phyloP scores from a whole-genome alignment of 1,139 yeast species.

The Suhomyces maxii region DNA sequence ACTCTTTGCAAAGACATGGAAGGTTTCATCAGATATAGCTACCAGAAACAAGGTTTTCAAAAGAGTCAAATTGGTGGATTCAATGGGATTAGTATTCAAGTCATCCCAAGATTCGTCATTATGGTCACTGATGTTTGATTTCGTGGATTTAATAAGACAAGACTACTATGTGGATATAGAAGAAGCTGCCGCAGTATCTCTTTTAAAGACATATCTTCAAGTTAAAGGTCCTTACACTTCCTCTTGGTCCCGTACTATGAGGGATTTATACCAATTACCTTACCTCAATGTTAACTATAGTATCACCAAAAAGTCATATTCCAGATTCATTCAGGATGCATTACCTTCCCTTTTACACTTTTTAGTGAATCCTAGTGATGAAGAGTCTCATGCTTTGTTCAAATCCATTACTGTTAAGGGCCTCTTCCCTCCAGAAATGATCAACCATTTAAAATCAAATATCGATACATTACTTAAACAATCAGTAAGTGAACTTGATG shows the following conservation, averaged over 20 bases:
- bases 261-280: conserved; percentile 28
- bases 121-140: conserved; percentile 15
- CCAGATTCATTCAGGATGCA: conserved; percentile 26
- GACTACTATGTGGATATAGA: conserved; percentile 36
- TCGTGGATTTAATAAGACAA: conserved; percentile 19
- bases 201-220: conserved; percentile 20
- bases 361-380: not conserved
- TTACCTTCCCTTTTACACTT: conserved; percentile 12
- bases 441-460: conserved; percentile 19
- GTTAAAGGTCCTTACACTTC: not conserved
- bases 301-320: conserved; percentile 32
- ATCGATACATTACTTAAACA: conserved; percentile 20
- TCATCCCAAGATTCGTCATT: conserved; percentile 10
- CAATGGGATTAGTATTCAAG: conserved; percentile 21
- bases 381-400: conserved; percentile 1
- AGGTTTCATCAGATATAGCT: conserved; percentile 19
- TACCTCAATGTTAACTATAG: conserved; percentile 24
- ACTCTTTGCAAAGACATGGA: conserved; percentile 46
- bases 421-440: conserved; percentile 20
- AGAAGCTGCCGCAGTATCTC: conserved; percentile 24
- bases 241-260: conserved; percentile 25
- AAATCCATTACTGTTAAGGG: conserved; percentile 9
- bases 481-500: conserved; percentile 10
- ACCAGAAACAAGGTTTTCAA: conserved; percentile 35
- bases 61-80: conserved; percentile 28